A percentile compares a stretch with the other conserved stretches of the same genome.
These are phyloP conservation scores for Raffaelea ambrosiae DNA, from an alignment of 2,329 filamentous ascomycete species.

Conservation along the genomic window DNA sequence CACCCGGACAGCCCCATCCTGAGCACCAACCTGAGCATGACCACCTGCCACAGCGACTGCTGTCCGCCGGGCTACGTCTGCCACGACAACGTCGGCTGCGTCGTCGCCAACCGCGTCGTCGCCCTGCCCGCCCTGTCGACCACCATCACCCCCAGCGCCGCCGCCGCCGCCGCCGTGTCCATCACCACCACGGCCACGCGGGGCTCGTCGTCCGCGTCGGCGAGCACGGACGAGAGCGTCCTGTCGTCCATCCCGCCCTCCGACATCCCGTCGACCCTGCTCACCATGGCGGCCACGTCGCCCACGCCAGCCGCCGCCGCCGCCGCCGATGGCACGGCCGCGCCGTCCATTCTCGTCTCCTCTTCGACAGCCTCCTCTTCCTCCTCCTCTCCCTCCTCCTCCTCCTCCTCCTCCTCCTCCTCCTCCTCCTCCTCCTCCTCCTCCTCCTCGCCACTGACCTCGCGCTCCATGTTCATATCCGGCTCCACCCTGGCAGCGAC, in stretches of 20 bases:
- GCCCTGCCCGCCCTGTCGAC: no score
- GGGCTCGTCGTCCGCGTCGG: background rate
- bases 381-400: background rate
- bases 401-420: no score
- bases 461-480: conserved; percentile 1
- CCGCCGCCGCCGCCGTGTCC: background rate
- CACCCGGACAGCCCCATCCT: conserved; percentile 7
- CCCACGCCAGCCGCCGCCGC: background rate
- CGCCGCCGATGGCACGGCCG: background rate
- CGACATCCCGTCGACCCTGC: no score
- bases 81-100: background rate
- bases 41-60: conserved; percentile 10
- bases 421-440: background rate
- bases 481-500: conserved; percentile 2
- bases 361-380: background rate
- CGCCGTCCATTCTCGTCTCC: no score
- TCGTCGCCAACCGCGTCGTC: background rate
- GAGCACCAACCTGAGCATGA: conserved; percentile 7
- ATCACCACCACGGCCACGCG: background rate
- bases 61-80: conserved; percentile 15
- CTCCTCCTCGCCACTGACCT: background rate
- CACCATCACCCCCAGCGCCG: background rate
- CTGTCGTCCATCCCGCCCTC: no score
- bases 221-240: no score
- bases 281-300: no score